phyloP scores from a whole-genome alignment of 2,329 filamentous ascomycete species.

The Grosmannia serpens region DNA sequence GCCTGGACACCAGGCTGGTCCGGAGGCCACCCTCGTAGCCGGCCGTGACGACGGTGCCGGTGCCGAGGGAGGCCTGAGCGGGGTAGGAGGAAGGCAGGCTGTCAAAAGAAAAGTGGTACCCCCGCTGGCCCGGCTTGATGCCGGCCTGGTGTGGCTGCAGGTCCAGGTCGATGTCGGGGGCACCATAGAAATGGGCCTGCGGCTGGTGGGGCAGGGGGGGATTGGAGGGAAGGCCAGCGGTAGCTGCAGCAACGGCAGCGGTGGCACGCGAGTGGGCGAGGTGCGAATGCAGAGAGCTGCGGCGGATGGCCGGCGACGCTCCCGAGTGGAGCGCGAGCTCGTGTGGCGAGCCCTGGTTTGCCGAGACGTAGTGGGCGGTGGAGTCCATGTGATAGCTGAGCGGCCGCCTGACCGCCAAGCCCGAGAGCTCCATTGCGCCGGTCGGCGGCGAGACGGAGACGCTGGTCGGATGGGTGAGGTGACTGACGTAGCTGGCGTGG shows the following conservation, averaged over 20 bases:
- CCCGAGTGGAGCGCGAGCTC: slow-evolving; percentile 26
- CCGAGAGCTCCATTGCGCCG: slow-evolving; percentile 8
- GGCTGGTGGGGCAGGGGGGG: slow-evolving; percentile 64
- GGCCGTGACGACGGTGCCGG: slow-evolving; percentile 58
- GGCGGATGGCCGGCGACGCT: slow-evolving; percentile 24
- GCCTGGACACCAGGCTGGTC: slow-evolving; percentile 61
- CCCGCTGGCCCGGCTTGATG: slow-evolving; percentile 53
- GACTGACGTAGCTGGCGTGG: slow-evolving; percentile 8
- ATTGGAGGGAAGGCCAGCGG: slow-evolving; percentile 17
- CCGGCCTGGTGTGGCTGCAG: slow-evolving; percentile 33
- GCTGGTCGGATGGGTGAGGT: slow-evolving; percentile 9
- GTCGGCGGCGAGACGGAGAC: slow-evolving; percentile 28
- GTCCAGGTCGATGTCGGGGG: slow-evolving; percentile 59
- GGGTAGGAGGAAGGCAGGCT: slow-evolving; percentile 38
- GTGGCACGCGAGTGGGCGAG: slow-evolving; percentile 32
- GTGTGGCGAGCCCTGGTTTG: slow-evolving; percentile 15
- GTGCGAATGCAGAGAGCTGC: slow-evolving; percentile 41
- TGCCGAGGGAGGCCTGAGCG: slow-evolving; percentile 24
- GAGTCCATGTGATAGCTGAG: slow-evolving; percentile 43
- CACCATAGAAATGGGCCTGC: slow-evolving; percentile 66
- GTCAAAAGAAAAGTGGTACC: slow-evolving; percentile 76
- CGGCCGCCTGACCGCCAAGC: slow-evolving; percentile 25
- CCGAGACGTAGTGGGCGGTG: slow-evolving; percentile 23
- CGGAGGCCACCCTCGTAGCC: slow-evolving; percentile 74
- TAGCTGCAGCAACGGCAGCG: slow-evolving; percentile 6